A percentile compares a stretch with the other conserved stretches of the same genome.
Conservation (phyloP, 306 rosid genomes). For the Oxytropis ochrocephala region DNA sequence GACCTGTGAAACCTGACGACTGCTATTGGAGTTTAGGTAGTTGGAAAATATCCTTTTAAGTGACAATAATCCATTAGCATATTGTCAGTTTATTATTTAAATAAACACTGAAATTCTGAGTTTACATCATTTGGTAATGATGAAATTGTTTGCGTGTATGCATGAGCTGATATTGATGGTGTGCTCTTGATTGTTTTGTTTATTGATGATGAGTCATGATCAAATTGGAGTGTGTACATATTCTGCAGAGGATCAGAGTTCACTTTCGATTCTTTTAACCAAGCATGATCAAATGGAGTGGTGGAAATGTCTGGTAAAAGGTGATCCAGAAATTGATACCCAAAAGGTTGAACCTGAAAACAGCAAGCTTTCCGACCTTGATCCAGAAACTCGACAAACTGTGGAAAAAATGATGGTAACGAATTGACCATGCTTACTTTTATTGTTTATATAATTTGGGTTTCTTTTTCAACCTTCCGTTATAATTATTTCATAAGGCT, state of each 20-base stretch:
- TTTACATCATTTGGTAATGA: not conserved
- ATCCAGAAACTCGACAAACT: conserved; percentile 77
- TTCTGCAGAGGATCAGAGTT: conserved; percentile 72
- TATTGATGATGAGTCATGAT: not conserved
- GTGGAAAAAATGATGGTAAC: conserved; percentile 94
- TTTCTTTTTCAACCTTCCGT: not conserved
- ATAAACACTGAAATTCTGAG: not conserved
- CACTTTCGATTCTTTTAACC: conserved; percentile 69
- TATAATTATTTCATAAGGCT: not conserved
- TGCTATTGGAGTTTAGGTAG: conserved; percentile 94
- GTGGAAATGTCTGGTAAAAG: conserved; percentile 84
- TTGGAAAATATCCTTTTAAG: not conserved
- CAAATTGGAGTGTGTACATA: too few species aligned
- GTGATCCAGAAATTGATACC: conserved; percentile 77
- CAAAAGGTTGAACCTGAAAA: conserved; percentile 85
- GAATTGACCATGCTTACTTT: not conserved
- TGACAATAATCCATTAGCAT: not conserved
- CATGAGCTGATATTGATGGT: not conserved
- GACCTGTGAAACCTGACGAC: conserved; percentile 62
- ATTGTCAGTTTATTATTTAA: not conserved
- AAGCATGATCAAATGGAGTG: conserved; percentile 90
- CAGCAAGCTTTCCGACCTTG: conserved; percentile 78
- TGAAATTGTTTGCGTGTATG: not conserved
- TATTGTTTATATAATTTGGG: not conserved
- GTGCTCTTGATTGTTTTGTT: not conserved